phyloP scores from a whole-genome alignment of 805 yeast species.

The Metschnikowia shivogae region DNA sequence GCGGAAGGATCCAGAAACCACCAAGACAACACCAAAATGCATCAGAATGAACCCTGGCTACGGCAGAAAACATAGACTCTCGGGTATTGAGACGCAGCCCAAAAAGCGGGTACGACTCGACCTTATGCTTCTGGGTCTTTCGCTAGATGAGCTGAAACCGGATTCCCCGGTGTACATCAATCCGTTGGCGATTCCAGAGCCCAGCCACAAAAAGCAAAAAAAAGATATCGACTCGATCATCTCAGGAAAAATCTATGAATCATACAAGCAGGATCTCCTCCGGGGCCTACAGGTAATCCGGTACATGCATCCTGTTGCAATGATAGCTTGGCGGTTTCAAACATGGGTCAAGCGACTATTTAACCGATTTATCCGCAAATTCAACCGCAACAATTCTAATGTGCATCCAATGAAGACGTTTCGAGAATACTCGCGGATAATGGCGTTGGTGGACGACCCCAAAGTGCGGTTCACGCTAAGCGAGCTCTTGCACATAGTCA shows the following conservation, averaged over 20 bases:
- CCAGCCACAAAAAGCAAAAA: constrained; percentile 1
- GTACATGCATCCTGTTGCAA: constrained; percentile 23
- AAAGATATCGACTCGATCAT: constrained; percentile 18
- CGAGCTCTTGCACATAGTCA: constrained; percentile 24
- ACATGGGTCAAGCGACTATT: constrained; percentile 35
- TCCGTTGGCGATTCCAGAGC: constrained; percentile 11
- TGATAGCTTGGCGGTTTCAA: constrained; percentile 29
- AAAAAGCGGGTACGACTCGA: constrained; percentile 31
- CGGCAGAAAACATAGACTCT: not conserved
- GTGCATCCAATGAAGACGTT: constrained; percentile 16
- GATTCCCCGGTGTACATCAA: constrained; percentile 7
- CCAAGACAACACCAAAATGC: not conserved
- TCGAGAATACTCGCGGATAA: constrained; percentile 21
- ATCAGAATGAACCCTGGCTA: not conserved
- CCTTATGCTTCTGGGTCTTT: constrained; percentile 23
- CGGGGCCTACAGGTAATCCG: constrained; percentile 20
- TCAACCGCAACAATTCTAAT: constrained; percentile 18
- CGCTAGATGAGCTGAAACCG: constrained; percentile 14
- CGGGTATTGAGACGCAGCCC: not conserved
- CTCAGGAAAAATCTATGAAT: constrained; percentile 22
- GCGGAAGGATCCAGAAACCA: constrained; percentile 4
- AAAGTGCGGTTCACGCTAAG: constrained; percentile 16
- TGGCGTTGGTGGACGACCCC: constrained; percentile 20
- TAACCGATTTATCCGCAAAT: constrained; percentile 30
- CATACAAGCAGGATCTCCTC: constrained; percentile 19